Percentiles rank a stretch among this genome's conserved stretches.
Evolutionary conservation across 345 rosid species (phyloP).

Genomic region (Cardamine occulta): DNA sequence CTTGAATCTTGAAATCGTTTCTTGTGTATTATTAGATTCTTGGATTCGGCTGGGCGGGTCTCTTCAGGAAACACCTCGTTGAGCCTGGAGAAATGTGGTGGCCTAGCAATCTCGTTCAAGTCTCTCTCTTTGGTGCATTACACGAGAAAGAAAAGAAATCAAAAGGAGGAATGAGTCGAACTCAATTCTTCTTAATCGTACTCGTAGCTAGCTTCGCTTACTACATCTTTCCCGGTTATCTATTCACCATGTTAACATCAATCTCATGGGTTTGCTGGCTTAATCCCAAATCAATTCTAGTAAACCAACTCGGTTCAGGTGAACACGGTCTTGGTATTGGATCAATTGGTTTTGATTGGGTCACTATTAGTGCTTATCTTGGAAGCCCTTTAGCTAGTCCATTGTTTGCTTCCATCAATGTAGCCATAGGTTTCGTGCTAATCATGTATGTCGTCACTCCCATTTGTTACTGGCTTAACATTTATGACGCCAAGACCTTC

Average conservation of each 20-base stretch:
- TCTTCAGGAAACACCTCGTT: constrained; percentile 74
- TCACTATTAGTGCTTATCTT: constrained; percentile 68
- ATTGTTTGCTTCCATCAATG: constrained; percentile 78
- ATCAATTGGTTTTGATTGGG: constrained; percentile 78
- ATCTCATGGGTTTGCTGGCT: constrained; percentile 88
- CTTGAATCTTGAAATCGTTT: constrained; percentile 14
- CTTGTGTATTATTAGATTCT: constrained; percentile 49
- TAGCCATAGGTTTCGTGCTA: constrained; percentile 68
- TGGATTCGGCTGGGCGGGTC: constrained; percentile 92
- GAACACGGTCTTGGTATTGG: constrained; percentile 75
- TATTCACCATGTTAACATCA: constrained; percentile 57
- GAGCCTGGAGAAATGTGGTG: constrained; percentile 98
- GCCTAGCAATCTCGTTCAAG: constrained; percentile 78
- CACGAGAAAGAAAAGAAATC: constrained; percentile 65
- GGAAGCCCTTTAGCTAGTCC: constrained; percentile 91
- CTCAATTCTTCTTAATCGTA: constrained; percentile 71
- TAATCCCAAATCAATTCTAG: constrained; percentile 63
- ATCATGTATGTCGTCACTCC: constrained; percentile 75
- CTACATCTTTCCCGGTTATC: constrained; percentile 71
- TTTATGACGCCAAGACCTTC: constrained; percentile 74
- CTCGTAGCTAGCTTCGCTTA: constrained; percentile 69
- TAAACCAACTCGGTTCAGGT: constrained; percentile 87
- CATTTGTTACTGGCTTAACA: constrained; percentile 65
- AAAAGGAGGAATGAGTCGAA: constrained; percentile 53
- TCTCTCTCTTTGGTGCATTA: constrained; percentile 83